These are phyloP conservation scores for Microsporum canis DNA, from an alignment of 2,329 filamentous ascomycete species.

Conservation along the genomic window DNA sequence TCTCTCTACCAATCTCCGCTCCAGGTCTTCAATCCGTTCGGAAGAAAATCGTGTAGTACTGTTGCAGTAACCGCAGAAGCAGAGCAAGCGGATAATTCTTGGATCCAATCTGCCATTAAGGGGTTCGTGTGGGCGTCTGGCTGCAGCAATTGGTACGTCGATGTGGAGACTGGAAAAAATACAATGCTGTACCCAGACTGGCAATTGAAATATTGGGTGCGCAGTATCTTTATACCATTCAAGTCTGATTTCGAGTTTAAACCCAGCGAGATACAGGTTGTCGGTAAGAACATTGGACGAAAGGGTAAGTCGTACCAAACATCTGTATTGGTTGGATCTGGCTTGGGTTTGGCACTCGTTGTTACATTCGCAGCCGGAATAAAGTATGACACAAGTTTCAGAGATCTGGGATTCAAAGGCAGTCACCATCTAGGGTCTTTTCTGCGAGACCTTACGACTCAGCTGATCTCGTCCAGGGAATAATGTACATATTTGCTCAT, in stretches of 20 bases:
- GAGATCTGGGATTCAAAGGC: constrained; percentile 1
- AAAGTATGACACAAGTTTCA: constrained; percentile 1
- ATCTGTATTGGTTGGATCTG: constrained; percentile 1
- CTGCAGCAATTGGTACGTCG: constrained; percentile 44
- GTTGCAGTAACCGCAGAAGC: constrained; percentile 30
- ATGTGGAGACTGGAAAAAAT: constrained; percentile 37
- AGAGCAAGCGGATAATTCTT: constrained; percentile 26
- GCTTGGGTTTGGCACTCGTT: constrained; percentile 6
- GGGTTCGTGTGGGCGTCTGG: constrained; percentile 40
- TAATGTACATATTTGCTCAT: not conserved
- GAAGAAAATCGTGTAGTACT: constrained; percentile 14
- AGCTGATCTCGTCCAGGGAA: not conserved
- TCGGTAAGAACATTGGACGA: constrained; percentile 5
- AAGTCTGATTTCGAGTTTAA: constrained; percentile 29
- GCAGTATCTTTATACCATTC: constrained; percentile 36
- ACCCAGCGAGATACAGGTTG: constrained; percentile 6
- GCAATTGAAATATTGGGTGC: constrained; percentile 40
- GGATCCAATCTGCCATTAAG: constrained; percentile 33
- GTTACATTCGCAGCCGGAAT: constrained; percentile 1
- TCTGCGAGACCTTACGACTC: not conserved
- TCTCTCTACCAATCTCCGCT: constrained; percentile 22
- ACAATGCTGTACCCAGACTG: constrained; percentile 44
- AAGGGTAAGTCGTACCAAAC: not conserved
- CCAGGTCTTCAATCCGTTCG: constrained; percentile 15
- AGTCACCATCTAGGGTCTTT: not conserved